Percentiles rank a stretch among this genome's conserved stretches.
phyloP scores from a whole-genome alignment of 1,139 yeast species.

The Magnusiomyces clavatus region DNA sequence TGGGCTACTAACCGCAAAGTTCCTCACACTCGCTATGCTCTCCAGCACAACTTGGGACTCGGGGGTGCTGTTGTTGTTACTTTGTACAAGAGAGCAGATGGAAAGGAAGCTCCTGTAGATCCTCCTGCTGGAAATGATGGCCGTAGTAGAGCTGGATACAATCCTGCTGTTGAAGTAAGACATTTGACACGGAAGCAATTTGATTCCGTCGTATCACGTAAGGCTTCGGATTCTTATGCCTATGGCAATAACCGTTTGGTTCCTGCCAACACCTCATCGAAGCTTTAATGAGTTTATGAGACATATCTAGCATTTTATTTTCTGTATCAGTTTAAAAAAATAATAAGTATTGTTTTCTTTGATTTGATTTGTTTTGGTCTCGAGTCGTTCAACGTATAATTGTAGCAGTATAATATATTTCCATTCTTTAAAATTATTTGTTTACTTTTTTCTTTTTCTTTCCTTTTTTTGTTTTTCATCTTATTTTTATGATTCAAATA shows the following conservation, averaged over 20 bases:
- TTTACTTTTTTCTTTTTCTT: no score
- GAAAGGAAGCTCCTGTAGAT: constrained; percentile 17
- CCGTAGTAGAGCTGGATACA: constrained; percentile 24
- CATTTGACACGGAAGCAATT: constrained; percentile 19
- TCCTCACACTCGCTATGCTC: constrained; percentile 21
- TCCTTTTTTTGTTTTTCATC: no score
- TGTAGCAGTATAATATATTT: no score
- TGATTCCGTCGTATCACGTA: constrained; percentile 7
- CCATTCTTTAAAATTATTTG: no score
- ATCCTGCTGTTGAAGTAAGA: constrained; percentile 27
- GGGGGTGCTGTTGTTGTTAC: constrained; percentile 27
- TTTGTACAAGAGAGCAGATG: constrained; percentile 23
- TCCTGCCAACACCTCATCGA: constrained; percentile 1
- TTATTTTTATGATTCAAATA: no score
- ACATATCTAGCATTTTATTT: not conserved
- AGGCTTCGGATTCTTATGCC: constrained; percentile 7
- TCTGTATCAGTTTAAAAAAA: not conserved
- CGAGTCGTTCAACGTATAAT: no score
- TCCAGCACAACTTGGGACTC: constrained; percentile 28
- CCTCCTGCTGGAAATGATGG: constrained; percentile 19
- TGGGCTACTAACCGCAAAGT: constrained; percentile 28
- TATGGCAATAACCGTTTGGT: constrained; percentile 11
- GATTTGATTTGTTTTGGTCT: no score
- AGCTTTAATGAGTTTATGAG: not conserved
- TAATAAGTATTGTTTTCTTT: not conserved